phyloP scores from a whole-genome alignment of 306 rosid species.

The Pyrus betulifolia region DNA sequence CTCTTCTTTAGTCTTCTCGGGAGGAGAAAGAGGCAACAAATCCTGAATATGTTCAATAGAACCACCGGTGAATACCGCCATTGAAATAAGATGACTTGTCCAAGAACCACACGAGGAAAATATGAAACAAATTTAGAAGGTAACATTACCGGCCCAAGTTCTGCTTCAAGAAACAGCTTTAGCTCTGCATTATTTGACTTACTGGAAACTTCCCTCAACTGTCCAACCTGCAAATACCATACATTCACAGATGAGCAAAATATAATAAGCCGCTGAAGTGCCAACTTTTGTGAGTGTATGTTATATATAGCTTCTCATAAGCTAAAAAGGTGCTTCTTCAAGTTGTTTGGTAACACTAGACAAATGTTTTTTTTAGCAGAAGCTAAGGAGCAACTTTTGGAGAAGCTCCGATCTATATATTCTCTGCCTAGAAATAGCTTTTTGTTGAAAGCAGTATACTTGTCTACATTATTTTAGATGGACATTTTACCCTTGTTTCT shows the following conservation, averaged over 20 bases:
- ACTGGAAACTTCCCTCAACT: conserved; percentile 63
- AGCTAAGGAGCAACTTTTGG: not conserved
- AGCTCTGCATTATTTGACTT: conserved; percentile 65
- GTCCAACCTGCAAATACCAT: conserved; percentile 60
- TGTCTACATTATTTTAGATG: no score
- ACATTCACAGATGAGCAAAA: not conserved
- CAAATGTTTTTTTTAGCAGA: not conserved
- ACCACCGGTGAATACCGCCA: not conserved
- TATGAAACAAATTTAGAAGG: not conserved
- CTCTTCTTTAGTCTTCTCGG: conserved; percentile 67
- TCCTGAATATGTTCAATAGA: conserved; percentile 40
- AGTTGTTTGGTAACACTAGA: not conserved
- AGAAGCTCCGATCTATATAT: not conserved
- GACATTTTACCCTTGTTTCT: no score
- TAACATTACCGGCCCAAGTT: conserved; percentile 55
- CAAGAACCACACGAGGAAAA: not conserved
- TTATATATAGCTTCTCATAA: not conserved
- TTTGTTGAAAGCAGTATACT: not conserved
- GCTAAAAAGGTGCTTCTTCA: not conserved
- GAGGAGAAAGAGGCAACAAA: conserved; percentile 53
- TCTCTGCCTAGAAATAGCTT: not conserved
- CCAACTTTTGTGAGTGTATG: not conserved
- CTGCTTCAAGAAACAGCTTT: conserved; percentile 76
- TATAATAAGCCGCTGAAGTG: not conserved
- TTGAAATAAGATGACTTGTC: conserved; percentile 1